A percentile compares a stretch with the other conserved stretches of the same genome.
Conservation (phyloP, 495 filamentous ascomycete species). For the Trichoderma asperelloides region DNA sequence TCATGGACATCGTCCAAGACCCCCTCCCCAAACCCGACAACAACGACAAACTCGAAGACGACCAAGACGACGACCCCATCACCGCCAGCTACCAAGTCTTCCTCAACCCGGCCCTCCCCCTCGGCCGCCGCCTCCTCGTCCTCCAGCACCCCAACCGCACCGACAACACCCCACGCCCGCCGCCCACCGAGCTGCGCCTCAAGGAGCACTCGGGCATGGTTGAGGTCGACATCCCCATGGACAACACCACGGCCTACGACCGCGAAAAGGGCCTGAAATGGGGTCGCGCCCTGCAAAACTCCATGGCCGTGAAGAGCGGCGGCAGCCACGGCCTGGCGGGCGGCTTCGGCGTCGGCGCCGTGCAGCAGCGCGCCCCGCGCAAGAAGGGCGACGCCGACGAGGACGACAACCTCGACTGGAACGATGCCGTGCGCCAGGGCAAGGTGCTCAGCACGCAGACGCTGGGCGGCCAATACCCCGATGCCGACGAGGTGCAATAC, state of each 20-base stretch:
- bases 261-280: slow-evolving; percentile 36
- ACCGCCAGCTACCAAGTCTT: slow-evolving; percentile 39
- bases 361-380: slow-evolving; percentile 10
- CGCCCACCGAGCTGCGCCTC: slow-evolving; percentile 30
- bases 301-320: slow-evolving; percentile 34
- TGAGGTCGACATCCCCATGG: slow-evolving; percentile 39
- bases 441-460: slow-evolving; percentile 37
- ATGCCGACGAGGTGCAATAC: slow-evolving; percentile 29
- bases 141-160: slow-evolving; percentile 36
- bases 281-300: slow-evolving; percentile 33
- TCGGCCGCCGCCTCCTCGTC: slow-evolving; percentile 34
- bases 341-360: slow-evolving; percentile 35
- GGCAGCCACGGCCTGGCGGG: slow-evolving; percentile 38
- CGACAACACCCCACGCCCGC: slow-evolving; percentile 22
- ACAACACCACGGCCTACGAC: slow-evolving; percentile 33
- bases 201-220: slow-evolving; percentile 37
- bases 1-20: slow-evolving; percentile 2
- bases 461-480: slow-evolving; percentile 30
- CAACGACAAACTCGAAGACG: not conserved
- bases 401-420: slow-evolving; percentile 29
- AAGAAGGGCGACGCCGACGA: slow-evolving; percentile 20
- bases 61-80: slow-evolving; percentile 35
- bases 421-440: slow-evolving; percentile 34
- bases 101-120: slow-evolving; percentile 34
- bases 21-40: not conserved